Base-by-base conservation (phyloP, 495 filamentous ascomycete genomes). In the Tuber brumale region DNA sequence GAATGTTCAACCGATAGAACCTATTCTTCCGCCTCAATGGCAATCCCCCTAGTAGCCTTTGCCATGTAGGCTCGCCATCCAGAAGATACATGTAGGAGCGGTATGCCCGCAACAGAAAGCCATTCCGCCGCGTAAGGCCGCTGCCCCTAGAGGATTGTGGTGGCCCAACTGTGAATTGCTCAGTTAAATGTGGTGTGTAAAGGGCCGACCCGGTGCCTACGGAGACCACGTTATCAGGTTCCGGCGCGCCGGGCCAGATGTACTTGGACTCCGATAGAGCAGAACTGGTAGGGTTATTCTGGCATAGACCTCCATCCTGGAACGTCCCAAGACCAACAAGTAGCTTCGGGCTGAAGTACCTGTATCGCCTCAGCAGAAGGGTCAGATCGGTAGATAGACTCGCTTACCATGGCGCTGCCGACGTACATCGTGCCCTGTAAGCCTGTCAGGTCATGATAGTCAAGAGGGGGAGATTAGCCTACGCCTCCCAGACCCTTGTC, bases 251-350 rank as follows among this genome's bases (percentile, higher is more conserved):
- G 70, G 84, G 84, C 78, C 81, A 85, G 66, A 85, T 80, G 0
- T 77, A 75, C 5, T 39, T n/a, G 42, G 45, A 75, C 78, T 86
- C 84, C 41, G 61, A 78, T n/a, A 85, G 70, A 23, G 82, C 85
- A 37, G 79, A 75, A 18, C 76, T 70, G 0, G 82, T 70, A 1
- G 84, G 84, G 71, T 84, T 81, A 70, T 86, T 86, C 35, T 83
- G 77, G 2, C 78, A 74, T n/a, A 83, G 79, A 0, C 84, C 85
- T 19, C 79, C 84, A 75, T 85, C 85, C 77, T 86, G 84, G 39
- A 86, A 82, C 0, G 81, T 80, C 8, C 83, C 83, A 43, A 85
- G 72, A 1, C 82, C 81, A 18, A 77, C 70, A 12, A 86, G 78
- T 41, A 70, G 27, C 61, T 83, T 83, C 6, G 84, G 79, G 23